phyloP scores from a whole-genome alignment of 2,329 filamentous ascomycete genomes.

The Dothideomycetes sp. region DNA sequence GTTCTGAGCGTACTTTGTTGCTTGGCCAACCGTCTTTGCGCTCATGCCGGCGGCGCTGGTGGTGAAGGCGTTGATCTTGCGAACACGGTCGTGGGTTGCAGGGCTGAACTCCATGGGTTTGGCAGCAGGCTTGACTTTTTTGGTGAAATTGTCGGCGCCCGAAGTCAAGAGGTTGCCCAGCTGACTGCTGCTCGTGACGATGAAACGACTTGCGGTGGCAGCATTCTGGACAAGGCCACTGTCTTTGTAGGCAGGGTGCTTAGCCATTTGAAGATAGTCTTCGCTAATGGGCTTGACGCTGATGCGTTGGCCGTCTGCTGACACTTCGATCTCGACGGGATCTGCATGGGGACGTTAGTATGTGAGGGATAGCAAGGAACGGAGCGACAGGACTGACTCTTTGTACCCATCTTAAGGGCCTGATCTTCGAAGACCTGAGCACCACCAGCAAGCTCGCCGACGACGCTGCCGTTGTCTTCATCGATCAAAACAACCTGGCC shows the following conservation, averaged over 20 bases:
- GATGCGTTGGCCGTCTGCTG: constrained; percentile 58
- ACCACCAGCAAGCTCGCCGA: constrained; percentile 79
- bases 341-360: constrained; percentile 39
- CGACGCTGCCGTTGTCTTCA: constrained; percentile 90
- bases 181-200: constrained; percentile 77
- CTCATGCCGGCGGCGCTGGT: constrained; percentile 69
- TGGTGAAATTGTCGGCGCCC: constrained; percentile 71
- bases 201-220: constrained; percentile 76
- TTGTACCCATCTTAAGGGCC: constrained; percentile 72
- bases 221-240: constrained; percentile 81
- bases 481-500: constrained; percentile 88
- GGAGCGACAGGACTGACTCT: constrained; percentile 58
- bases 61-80: constrained; percentile 84
- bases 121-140: constrained; percentile 64
- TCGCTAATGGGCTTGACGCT: constrained; percentile 57
- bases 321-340: constrained; percentile 70
- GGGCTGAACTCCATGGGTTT: constrained; percentile 85
- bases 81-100: constrained; percentile 72
- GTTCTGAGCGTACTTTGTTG: constrained; percentile 80
- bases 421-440: constrained; percentile 72
- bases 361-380: neutral
- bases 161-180: constrained; percentile 68
- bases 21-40: constrained; percentile 76
- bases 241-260: constrained; percentile 86
- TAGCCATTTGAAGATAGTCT: constrained; percentile 65